Evolutionary conservation across 2,329 filamentous ascomycete genomes (phyloP).

Genomic region (Acephala macrosclerotiorum): DNA sequence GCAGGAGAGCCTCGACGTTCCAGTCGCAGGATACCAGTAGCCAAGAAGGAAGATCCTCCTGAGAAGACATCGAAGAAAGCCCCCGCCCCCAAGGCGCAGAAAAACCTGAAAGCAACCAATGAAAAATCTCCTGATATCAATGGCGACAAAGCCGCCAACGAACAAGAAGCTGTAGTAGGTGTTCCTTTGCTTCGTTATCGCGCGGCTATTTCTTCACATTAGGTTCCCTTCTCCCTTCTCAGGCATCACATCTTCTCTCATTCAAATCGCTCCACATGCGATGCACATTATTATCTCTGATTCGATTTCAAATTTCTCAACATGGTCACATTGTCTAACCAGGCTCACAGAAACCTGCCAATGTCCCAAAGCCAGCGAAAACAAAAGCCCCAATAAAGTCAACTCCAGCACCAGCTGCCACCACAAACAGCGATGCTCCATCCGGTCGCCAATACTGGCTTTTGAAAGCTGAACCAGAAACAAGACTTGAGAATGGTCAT

Average conservation of each 20-base stretch:
- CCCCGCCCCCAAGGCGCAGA: conserved; percentile 13
- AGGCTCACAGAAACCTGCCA: conserved; percentile 9
- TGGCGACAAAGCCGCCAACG: conserved; percentile 12
- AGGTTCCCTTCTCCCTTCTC: not conserved
- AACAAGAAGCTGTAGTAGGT: conserved; percentile 5
- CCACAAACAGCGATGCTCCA: conserved; percentile 10
- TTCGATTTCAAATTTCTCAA: not conserved
- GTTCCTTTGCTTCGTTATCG: not conserved
- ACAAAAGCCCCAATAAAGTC: conserved; percentile 20
- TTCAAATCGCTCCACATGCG: not conserved
- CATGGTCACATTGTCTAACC: not conserved
- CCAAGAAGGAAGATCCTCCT: conserved; percentile 19
- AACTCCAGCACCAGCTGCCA: conserved; percentile 16
- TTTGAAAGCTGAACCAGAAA: conserved; percentile 88
- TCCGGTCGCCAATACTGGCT: conserved; percentile 70
- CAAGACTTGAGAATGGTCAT: conserved; percentile 83
- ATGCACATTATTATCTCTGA: not conserved
- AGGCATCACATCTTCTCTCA: not conserved
- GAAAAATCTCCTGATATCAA: conserved; percentile 1
- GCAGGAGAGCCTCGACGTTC: conserved; percentile 36
- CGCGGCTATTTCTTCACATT: not conserved
- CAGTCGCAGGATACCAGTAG: conserved; percentile 31
- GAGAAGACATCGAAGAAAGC: conserved; percentile 9
- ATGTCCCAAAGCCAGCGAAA: conserved; percentile 15
- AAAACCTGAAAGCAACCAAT: conserved; percentile 3